Evolutionary conservation across 2,329 filamentous ascomycete genomes (phyloP).

Genomic region (Epicoccum nigrum): DNA sequence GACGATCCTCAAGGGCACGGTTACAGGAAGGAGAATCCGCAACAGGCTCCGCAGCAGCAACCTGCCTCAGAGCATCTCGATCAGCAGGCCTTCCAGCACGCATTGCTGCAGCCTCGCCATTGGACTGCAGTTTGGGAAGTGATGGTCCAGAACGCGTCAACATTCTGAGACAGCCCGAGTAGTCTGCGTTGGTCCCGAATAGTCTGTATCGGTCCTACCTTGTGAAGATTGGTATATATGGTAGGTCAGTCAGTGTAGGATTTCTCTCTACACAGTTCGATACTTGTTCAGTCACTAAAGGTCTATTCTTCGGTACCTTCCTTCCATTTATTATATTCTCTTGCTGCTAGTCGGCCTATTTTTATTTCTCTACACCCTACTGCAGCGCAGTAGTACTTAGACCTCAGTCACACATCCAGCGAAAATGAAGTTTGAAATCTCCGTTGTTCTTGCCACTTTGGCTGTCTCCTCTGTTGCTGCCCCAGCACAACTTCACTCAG

Average conservation of each 20-base stretch:
- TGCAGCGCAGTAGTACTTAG: slow-evolving; percentile 35
- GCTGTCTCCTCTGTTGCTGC: slow-evolving; percentile 36
- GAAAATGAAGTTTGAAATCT: slow-evolving; percentile 41
- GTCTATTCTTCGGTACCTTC: slow-evolving; percentile 6
- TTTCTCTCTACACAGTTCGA: slow-evolving; percentile 13
- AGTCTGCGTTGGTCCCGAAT: slow-evolving; percentile 10
- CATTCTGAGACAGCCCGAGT: slow-evolving; percentile 11
- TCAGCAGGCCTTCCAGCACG: slow-evolving; percentile 21
- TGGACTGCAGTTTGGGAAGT: slow-evolving; percentile 19
- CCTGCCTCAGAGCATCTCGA: slow-evolving; percentile 22
- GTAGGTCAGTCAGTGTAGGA: neutral
- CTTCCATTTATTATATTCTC: slow-evolving; percentile 19
- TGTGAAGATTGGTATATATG: slow-evolving; percentile 18
- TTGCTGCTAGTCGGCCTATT: slow-evolving; percentile 38
- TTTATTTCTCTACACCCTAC: slow-evolving; percentile 19
- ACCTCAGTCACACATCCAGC: neutral
- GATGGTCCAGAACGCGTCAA: slow-evolving; percentile 15
- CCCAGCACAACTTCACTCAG: slow-evolving; percentile 27
- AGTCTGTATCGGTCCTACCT: slow-evolving; percentile 14
- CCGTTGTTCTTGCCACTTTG: slow-evolving; percentile 34
- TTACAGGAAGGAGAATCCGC: slow-evolving; percentile 30
- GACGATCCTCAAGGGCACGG: slow-evolving; percentile 24
- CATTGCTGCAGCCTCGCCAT: slow-evolving; percentile 19
- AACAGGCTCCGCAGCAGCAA: slow-evolving; percentile 26
- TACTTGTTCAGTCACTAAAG: slow-evolving; percentile 12